These are phyloP conservation scores for Rhodomyrtus tomentosa DNA, from an alignment of 345 rosid species.

Conservation along the genomic window DNA sequence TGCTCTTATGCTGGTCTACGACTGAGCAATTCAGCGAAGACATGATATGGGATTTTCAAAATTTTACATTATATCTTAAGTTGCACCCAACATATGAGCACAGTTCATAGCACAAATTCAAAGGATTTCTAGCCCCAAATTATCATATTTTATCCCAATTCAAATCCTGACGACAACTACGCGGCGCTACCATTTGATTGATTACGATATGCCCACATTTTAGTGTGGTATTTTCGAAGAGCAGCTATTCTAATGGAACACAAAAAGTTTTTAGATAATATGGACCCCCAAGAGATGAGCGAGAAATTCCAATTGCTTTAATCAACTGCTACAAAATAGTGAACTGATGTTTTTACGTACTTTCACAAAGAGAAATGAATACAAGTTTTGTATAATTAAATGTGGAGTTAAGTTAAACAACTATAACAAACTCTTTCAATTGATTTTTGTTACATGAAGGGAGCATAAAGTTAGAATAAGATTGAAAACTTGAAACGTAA, in stretches of 20 bases:
- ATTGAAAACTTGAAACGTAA: no score
- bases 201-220: no score
- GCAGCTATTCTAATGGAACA: no score
- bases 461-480: not conserved
- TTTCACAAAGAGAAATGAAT: not conserved
- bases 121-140: not conserved
- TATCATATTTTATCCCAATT: not conserved
- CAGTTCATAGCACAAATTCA: rapidly evolving
- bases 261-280: no score
- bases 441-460: not conserved
- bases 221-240: no score
- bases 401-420: not conserved
- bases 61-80: not conserved
- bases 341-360: not conserved
- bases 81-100: not conserved
- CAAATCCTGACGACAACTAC: rapidly evolving
- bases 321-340: not conserved
- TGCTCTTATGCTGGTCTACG: not conserved
- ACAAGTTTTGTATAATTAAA: not conserved
- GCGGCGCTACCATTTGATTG: no score
- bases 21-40: not conserved
- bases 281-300: no score
- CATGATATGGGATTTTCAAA: not conserved
- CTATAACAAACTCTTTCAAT: not conserved
- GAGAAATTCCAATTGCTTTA: no score